These are phyloP conservation scores for Spirogloea muscicola DNA, from an alignment of 139 green algal genomes.

Conservation along the genomic window DNA sequence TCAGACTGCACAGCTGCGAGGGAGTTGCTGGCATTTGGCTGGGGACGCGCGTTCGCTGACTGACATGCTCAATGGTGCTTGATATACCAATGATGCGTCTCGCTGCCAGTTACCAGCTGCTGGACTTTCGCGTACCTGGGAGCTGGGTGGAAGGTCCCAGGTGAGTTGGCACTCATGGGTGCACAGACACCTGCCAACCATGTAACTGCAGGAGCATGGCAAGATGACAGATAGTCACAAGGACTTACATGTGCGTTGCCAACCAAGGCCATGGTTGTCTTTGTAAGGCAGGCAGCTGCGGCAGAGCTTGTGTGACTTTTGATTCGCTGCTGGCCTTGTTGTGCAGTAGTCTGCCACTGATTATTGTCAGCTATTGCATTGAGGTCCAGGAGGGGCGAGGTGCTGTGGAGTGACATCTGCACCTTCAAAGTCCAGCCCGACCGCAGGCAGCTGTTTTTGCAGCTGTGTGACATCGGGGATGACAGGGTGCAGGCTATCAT, in stretches of 20 bases:
- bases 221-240: constrained; percentile 6
- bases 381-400: not conserved
- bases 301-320: too few relatives aligned
- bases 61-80: too few relatives aligned
- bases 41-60: too few relatives aligned
- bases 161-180: too few relatives aligned
- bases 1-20: too few relatives aligned
- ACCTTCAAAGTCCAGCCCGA: constrained; percentile 4
- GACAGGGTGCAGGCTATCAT: constrained; percentile 13
- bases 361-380: not conserved
- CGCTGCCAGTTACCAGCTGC: constrained; percentile 30
- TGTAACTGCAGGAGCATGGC: not conserved
- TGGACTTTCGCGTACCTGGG: constrained; percentile 26
- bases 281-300: too few relatives aligned
- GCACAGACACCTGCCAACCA: not conserved
- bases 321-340: not conserved
- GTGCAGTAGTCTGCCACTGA: not conserved
- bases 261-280: too few relatives aligned
- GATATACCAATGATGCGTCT: too few relatives aligned
- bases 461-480: constrained; percentile 26
- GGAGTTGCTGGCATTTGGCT: too few relatives aligned
- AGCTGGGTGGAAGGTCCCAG: not conserved
- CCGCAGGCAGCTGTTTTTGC: constrained; percentile 9
- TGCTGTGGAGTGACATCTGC: constrained; percentile 4
- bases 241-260: too few relatives aligned